Base-by-base conservation (phyloP, 1,139 yeast genomes). In the Diutina neorugosa region DNA sequence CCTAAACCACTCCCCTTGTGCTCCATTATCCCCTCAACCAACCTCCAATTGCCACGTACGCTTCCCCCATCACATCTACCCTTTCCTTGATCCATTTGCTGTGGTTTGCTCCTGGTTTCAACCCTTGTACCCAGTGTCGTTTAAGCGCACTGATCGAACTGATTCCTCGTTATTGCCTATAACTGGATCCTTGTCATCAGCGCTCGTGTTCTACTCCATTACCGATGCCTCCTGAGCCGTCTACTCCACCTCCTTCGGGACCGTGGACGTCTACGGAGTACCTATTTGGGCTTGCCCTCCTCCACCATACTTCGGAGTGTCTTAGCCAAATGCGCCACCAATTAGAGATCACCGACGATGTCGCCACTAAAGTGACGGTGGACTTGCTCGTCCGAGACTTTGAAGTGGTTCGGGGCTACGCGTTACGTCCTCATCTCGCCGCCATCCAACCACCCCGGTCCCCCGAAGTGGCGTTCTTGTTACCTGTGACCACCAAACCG, bases 391-490 rank as follows among this genome's bases (percentile, higher is more conserved):
- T 46, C 9, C 16, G 21, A 4, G 50, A 46, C 16, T 8, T 46
- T n/a, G 41, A 27, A 19, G 40, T 46, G 40, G 31, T 46, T 12
- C 50, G 27, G 5, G 40, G 25, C 31, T 46, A 27, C 31, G 50
- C 37, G 3, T 11, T 46, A 5, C 37, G 50, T 8, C 19, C 50
- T 11, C 41, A 46, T 16, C 12, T 46, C 2, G 21, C 16, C 14
- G 40, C 50, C 7, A 44, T 23, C 18, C 23, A 44, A 14, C 48
- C 48, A 3, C 19, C 48, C 20, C 18, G 23, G 3, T 12, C 34
- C 9, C 31, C 48, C 9, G 48, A 44, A 23, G 40, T 46, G 40
- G 50, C 40, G 40, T n/a, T 46, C 37, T 27, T 46, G n/a, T n/a
- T n/a, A 11, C 50, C 50, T 5, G 11, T 16, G 12, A 42, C 21